A percentile compares a stretch with the other conserved stretches of the same genome.
Evolutionary conservation across 495 filamentous ascomycete species (phyloP).

Genomic region (Gamarada debralockiae): DNA sequence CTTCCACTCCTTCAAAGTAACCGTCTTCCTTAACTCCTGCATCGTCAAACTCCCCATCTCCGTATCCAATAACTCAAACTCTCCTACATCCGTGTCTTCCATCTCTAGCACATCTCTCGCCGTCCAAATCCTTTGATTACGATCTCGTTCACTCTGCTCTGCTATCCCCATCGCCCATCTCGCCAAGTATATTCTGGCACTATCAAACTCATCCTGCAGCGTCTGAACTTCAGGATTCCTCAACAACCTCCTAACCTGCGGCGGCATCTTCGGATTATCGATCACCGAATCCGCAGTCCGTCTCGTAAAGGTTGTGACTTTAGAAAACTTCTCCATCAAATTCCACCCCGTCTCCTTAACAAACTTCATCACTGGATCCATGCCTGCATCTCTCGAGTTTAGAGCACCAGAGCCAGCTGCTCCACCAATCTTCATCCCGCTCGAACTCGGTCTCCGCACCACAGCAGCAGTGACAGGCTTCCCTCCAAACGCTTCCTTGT

Average conservation of each 20-base stretch:
- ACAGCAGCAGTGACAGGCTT: conserved; percentile 44
- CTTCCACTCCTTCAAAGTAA: conserved; percentile 84
- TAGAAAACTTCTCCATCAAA: conserved; percentile 88
- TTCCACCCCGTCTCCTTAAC: conserved; percentile 96
- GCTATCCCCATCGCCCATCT: conserved; percentile 98
- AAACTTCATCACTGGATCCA: conserved; percentile 94
- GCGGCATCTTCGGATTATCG: conserved; percentile 78
- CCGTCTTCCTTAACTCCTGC: conserved; percentile 67
- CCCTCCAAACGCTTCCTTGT: conserved; percentile 74
- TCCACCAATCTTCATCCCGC: conserved; percentile 29
- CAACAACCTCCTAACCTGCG: conserved; percentile 80
- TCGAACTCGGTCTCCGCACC: conserved; percentile 35
- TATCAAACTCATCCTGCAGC: conserved; percentile 94
- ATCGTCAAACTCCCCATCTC: conserved; percentile 68
- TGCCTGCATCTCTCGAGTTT: conserved; percentile 56
- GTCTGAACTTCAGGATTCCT: conserved; percentile 94
- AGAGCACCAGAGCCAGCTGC: conserved; percentile 24
- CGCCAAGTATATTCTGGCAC: conserved; percentile 87
- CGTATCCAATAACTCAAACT: conserved; percentile 90
- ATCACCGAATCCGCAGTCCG: conserved; percentile 87
- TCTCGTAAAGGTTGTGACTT: conserved; percentile 92
- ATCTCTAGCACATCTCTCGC: conserved; percentile 88
- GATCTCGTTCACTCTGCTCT: conserved; percentile 87
- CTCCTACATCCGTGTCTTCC: conserved; percentile 89
- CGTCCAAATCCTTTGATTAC: conserved; percentile 84